These are phyloP conservation scores for Nepenthes mirabilis DNA, from an alignment of 148 eudicot species.

Conservation along the genomic window DNA sequence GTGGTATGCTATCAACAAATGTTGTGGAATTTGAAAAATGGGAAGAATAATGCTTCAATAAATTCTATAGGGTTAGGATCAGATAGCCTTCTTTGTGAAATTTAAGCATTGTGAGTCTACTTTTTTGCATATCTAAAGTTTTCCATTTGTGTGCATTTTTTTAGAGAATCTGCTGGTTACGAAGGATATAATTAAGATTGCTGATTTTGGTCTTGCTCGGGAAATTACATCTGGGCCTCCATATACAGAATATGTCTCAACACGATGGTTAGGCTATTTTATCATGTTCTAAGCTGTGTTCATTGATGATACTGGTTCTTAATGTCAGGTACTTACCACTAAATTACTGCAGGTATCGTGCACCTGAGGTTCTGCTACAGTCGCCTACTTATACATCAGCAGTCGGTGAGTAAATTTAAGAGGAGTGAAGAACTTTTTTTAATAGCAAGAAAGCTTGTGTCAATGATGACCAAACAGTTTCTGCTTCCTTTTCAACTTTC, in stretches of 20 bases:
- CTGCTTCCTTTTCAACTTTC: slow-evolving; percentile 4
- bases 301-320: no score
- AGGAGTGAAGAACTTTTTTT: background rate
- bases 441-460: background rate
- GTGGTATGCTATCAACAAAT: no score
- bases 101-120: background rate
- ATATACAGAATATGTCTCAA: slow-evolving; percentile 87
- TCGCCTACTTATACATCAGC: slow-evolving; percentile 74
- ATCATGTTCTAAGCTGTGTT: background rate
- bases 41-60: no score
- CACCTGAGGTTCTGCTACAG: slow-evolving; percentile 94
- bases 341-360: slow-evolving; percentile 63
- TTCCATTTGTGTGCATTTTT: background rate
- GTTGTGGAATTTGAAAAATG: no score
- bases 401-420: slow-evolving; percentile 50
- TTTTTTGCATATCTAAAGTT: background rate
- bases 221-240: slow-evolving; percentile 73
- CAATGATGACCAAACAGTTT: background rate
- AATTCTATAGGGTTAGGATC: no score
- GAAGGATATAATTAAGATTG: slow-evolving; percentile 64
- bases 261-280: slow-evolving; percentile 54
- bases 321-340: no score
- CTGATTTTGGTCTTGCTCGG: slow-evolving; percentile 99
- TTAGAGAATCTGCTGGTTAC: slow-evolving; percentile 83
- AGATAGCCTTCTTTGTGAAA: background rate